Percentiles rank a stretch among this genome's conserved stretches.
phyloP scores from a whole-genome alignment of 2,329 filamentous ascomycete species.

The Cadophora luteo-olivacea region DNA sequence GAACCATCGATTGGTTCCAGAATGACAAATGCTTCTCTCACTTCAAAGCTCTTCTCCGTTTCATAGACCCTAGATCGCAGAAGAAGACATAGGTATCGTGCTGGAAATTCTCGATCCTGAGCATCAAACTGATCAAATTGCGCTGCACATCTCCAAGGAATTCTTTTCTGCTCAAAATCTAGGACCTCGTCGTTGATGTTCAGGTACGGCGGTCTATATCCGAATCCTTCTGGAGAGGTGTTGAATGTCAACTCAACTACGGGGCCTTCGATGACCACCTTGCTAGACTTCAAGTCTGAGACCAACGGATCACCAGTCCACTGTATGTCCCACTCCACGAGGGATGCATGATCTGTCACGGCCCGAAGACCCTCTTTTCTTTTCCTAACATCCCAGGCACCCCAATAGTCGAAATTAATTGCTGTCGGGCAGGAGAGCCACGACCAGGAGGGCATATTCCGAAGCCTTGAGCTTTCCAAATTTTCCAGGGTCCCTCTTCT shows the following conservation, averaged over 20 bases:
- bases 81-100: background rate
- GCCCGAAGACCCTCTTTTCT: background rate
- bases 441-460: conserved; percentile 16
- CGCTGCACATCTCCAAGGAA: conserved; percentile 11
- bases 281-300: background rate
- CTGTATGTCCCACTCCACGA: background rate
- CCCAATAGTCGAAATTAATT: conserved; percentile 1
- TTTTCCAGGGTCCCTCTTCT: background rate
- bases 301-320: conserved; percentile 2
- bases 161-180: background rate
- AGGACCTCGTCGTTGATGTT: background rate
- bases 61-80: background rate
- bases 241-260: background rate
- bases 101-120: background rate
- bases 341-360: background rate
- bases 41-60: background rate
- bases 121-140: conserved; percentile 14
- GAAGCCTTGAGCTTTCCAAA: background rate
- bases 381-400: background rate
- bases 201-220: background rate
- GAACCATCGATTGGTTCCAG: background rate
- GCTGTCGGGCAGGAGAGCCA: conserved; percentile 11
- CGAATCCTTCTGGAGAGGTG: background rate
- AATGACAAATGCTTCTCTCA: conserved; percentile 14
- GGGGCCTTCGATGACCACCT: background rate